Conservation (phyloP, 1,284 basidiomycete genomes). For the Cutaneotrichosporon sp. region DNA sequence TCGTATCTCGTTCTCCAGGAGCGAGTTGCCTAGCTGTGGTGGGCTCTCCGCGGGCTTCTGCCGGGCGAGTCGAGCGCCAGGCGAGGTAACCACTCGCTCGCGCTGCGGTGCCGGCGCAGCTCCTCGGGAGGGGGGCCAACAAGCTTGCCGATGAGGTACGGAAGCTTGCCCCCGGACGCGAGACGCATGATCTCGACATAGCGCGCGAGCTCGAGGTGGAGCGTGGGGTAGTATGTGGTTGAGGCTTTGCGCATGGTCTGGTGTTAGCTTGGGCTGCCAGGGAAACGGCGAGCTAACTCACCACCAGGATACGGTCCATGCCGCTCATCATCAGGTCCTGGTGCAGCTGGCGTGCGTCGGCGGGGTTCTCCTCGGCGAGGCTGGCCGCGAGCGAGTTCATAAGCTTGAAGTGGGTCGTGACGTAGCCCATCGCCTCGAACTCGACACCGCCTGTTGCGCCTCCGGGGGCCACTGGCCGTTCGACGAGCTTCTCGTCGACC, state of each 20-base stretch:
- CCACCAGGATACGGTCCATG: slow-evolving; percentile 62
- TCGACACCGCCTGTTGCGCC: slow-evolving; percentile 99
- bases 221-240: slow-evolving; percentile 83
- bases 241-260: slow-evolving; percentile 92
- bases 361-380: slow-evolving; percentile 64
- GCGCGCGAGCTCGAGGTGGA: slow-evolving; percentile 86
- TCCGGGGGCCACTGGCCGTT: slow-evolving; percentile 89
- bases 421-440: slow-evolving; percentile 93
- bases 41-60: slow-evolving; percentile 1
- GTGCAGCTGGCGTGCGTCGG: slow-evolving; percentile 73
- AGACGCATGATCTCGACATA: slow-evolving; percentile 66
- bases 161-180: slow-evolving; percentile 39
- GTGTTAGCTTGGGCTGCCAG: slow-evolving; percentile 10
- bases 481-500: slow-evolving; percentile 78
- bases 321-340: slow-evolving; percentile 81
- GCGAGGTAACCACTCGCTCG: slow-evolving; percentile 21
- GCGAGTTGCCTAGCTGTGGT: not conserved
- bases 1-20: not conserved
- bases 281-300: too few species aligned
- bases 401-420: slow-evolving; percentile 79
- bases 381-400: slow-evolving; percentile 72
- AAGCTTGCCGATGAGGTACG: slow-evolving; percentile 49
- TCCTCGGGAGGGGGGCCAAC: slow-evolving; percentile 47
- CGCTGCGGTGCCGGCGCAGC: slow-evolving; percentile 25
- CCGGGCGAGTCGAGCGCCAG: slow-evolving; percentile 4